A percentile compares a stretch with the other conserved stretches of the same genome.
These are phyloP conservation scores for Ogataea neopini DNA, from an alignment of 805 yeast species.

Conservation along the genomic window DNA sequence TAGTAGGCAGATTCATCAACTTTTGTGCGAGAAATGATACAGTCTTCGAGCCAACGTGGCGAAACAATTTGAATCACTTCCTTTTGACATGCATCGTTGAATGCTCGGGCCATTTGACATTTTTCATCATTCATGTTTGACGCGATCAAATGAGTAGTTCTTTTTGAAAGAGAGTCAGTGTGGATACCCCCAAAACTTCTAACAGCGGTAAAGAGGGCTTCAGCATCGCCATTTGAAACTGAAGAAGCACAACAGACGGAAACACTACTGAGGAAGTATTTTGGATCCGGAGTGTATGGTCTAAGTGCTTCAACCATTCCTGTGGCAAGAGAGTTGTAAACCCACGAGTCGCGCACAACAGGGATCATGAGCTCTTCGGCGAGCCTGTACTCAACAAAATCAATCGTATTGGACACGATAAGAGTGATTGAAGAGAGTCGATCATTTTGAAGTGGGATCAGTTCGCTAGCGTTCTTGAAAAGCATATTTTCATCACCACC, in stretches of 20 bases:
- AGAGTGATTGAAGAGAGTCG: conserved; percentile 38
- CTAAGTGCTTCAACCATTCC: conserved; percentile 50
- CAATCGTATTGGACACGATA: conserved; percentile 51
- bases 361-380: conserved; percentile 61
- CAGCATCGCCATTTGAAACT: conserved; percentile 57
- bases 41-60: conserved; percentile 80
- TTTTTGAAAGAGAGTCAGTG: conserved; percentile 59
- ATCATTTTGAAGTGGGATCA: conserved; percentile 14
- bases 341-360: conserved; percentile 63
- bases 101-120: conserved; percentile 31
- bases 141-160: conserved; percentile 79
- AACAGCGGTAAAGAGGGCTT: conserved; percentile 67
- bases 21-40: conserved; percentile 52
- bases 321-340: conserved; percentile 45
- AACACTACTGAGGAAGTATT: conserved; percentile 59
- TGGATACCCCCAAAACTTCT: conserved; percentile 77
- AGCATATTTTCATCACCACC: conserved; percentile 16
- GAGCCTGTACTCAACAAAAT: conserved; percentile 51
- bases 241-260: conserved; percentile 55
- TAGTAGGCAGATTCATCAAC: conserved; percentile 54
- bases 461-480: conserved; percentile 17
- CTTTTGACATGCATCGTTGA: conserved; percentile 30
- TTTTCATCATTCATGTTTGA: conserved; percentile 54
- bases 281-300: conserved; percentile 72
- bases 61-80: conserved; percentile 58